phyloP scores from a whole-genome alignment of 2,329 filamentous ascomycete species.

The Ceratocystis papillata region DNA sequence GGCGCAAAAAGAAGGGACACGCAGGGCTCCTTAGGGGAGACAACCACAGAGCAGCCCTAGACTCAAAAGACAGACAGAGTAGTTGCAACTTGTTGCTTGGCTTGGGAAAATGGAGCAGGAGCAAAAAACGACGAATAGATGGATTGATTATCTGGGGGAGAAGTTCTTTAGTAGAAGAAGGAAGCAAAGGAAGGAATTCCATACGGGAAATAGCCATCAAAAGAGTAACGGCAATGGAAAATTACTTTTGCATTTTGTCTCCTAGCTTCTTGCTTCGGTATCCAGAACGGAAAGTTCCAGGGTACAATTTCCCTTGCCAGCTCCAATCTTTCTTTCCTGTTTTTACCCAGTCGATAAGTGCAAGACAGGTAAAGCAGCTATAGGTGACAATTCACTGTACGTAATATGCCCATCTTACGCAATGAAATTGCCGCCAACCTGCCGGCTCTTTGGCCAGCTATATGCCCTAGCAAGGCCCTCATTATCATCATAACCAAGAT shows the following conservation, averaged over 20 bases:
- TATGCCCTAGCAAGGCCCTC: not conserved
- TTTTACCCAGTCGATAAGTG: not conserved
- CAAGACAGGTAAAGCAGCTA: not conserved
- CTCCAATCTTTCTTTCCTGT: not conserved
- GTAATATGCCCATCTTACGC: not conserved
- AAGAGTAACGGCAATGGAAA: not conserved
- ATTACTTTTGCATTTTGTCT: not conserved
- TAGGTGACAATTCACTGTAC: constrained; percentile 4
- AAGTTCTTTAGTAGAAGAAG: constrained; percentile 5
- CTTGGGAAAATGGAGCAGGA: not conserved
- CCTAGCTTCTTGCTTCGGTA: not conserved
- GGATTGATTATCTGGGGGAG: not conserved
- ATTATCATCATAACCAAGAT: not conserved
- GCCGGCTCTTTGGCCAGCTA: not conserved
- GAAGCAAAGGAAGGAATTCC: constrained; percentile 1
- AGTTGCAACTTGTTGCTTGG: not conserved
- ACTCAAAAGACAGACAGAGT: not conserved
- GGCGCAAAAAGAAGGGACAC: not conserved
- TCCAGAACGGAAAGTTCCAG: not conserved
- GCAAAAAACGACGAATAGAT: not conserved
- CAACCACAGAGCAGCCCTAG: not conserved
- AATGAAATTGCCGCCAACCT: not conserved
- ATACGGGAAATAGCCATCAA: constrained; percentile 1
- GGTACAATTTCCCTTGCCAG: not conserved
- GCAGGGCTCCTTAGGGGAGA: not conserved